Evolutionary conservation across 108 stramenopile genomes (phyloP), one percentile per base, ranked within the genome.

Genomic region (Chaetoceros tenuissimus): DNA sequence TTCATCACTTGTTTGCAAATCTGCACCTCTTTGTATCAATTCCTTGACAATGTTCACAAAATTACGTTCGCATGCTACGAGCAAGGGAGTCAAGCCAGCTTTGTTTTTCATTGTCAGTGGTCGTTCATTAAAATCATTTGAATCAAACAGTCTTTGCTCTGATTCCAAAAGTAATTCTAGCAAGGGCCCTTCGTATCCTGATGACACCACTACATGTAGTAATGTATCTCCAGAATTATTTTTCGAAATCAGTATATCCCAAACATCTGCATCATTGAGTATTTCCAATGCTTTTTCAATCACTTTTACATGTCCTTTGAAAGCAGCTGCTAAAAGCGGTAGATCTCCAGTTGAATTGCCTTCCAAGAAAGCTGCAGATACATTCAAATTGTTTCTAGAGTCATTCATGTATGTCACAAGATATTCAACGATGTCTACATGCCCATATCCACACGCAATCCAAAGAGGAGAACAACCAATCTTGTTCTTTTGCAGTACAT

Each of bases 51-150:
- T 48, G 13, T 31, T 34, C 16, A 58, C 55, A 16, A 46, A 43
- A 48, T 73, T 66, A 19, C 75, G 49, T 66, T 77, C 75, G 34
- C 75, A 73, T 23, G 75, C 71, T 21, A 77, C 60, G 23, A 77
- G 59, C 25, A 77, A 51, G 2, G 75, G 75, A 3, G 68, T 65
- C 18, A 69, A 47, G 27, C 75, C 75, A 3, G 20, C 24, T 0
- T 49, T 23, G 51, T 77, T 77, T 26, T 60, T 72, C 20, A 24
- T 16, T 40, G 1, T 25, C 29, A 24, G 48, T 55, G 26, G 40
- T 26, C 13, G n/a, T 21, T 53, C 17, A 26, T 31, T 10, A 28
- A 16, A 5, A 54, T 53, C 60, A 31, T 24, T 17, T 56, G 23
- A 31, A 10, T 53, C 25, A 24, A 61, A 25, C 24, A 31, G 44